These are phyloP conservation scores for Dioszegia crocea DNA, from an alignment of 768 basidiomycete species.

Conservation along the genomic window DNA sequence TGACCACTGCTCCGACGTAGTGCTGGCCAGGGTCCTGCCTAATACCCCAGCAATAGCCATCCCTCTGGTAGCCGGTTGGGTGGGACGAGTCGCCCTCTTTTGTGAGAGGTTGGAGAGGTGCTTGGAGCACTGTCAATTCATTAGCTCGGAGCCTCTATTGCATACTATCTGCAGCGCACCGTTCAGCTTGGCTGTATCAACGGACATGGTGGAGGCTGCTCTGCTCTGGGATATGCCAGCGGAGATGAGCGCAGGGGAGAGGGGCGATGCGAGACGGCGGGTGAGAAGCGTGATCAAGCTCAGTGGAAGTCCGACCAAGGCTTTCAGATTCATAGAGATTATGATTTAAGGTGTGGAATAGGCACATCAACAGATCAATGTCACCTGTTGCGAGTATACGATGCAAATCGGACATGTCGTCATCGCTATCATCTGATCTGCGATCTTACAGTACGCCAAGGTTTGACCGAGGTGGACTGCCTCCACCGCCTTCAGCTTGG, in stretches of 20 bases:
- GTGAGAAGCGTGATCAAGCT: constrained; percentile 7
- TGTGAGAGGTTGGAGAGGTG: constrained; percentile 33
- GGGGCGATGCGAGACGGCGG: neutral
- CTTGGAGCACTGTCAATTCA: constrained; percentile 29
- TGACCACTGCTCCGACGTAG: constrained; percentile 43
- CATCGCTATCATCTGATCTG: neutral
- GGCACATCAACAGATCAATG: too few relatives aligned
- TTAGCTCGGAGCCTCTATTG: neutral
- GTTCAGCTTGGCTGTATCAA: constrained; percentile 32
- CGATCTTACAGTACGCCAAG: too few relatives aligned
- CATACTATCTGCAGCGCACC: constrained; percentile 15
- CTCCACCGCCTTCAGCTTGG: neutral
- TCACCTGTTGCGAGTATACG: too few relatives aligned
- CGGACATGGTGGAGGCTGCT: constrained; percentile 32
- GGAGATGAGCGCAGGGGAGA: neutral
- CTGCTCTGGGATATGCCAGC: neutral
- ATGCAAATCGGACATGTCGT: neutral
- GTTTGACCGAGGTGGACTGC: neutral
- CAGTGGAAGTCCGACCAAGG: neutral
- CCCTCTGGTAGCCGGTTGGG: constrained; percentile 37
- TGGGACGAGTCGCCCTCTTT: constrained; percentile 33
- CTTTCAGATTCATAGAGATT: constrained; percentile 4
- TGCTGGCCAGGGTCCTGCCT: constrained; percentile 41
- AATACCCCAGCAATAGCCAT: constrained; percentile 41
- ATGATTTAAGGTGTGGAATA: neutral